phyloP scores from a whole-genome alignment of 805 yeast genomes.

The Geotrichum ghanense region DNA sequence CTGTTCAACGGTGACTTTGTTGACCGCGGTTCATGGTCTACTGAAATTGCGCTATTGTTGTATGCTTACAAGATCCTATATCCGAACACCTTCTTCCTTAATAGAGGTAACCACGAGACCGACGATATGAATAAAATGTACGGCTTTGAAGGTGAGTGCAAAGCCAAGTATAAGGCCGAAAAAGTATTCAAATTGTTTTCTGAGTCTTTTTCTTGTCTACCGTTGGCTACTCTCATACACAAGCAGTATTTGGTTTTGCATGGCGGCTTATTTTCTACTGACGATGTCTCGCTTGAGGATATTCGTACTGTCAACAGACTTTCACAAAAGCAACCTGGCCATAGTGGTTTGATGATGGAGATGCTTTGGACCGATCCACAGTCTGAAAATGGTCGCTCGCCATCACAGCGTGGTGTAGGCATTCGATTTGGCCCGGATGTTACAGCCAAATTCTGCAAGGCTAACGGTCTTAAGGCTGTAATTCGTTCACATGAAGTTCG shows the following conservation, averaged over 20 bases:
- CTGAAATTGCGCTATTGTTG: constrained; percentile 80
- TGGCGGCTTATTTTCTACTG: constrained; percentile 86
- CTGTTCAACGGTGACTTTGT: constrained; percentile 96
- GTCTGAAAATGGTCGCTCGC: constrained; percentile 59
- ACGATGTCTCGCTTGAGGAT: constrained; percentile 58
- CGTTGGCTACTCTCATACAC: constrained; percentile 75
- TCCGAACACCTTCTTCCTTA: constrained; percentile 61
- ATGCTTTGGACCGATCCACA: constrained; percentile 97
- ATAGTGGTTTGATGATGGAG: constrained; percentile 91
- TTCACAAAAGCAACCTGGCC: constrained; percentile 65
- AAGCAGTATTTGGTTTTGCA: constrained; percentile 79
- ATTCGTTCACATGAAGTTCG: constrained; percentile 94
- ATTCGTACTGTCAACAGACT: constrained; percentile 63
- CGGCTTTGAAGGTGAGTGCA: constrained; percentile 94
- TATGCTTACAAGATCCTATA: constrained; percentile 66
- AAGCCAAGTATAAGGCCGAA: constrained; percentile 65
- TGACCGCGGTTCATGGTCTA: constrained; percentile 96
- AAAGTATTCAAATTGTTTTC: constrained; percentile 72
- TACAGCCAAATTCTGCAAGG: constrained; percentile 64
- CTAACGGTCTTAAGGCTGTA: constrained; percentile 62
- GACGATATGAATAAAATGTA: constrained; percentile 93
- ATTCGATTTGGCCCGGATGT: constrained; percentile 95
- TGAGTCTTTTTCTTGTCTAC: constrained; percentile 76
- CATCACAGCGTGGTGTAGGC: constrained; percentile 91
- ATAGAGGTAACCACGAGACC: constrained; percentile 96